Evolutionary conservation across 2,329 filamentous ascomycete genomes (phyloP).

Genomic region (Colletotrichum orbiculare): DNA sequence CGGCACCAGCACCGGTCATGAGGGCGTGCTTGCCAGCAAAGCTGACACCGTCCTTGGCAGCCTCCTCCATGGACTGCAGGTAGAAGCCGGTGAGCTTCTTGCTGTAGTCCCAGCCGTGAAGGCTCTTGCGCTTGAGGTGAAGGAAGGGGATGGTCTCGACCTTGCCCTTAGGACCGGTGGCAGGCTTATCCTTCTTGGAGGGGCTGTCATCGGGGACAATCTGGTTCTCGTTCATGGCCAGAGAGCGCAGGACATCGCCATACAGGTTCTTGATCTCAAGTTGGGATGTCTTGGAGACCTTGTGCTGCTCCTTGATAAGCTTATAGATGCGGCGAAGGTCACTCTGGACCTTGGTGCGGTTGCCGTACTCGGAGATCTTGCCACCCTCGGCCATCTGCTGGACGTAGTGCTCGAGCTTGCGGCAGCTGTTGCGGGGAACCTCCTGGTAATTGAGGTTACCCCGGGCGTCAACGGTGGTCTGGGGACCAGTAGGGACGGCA

Average conservation of each 20-base stretch:
- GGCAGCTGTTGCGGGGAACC: conserved; percentile 84
- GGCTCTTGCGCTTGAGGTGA: conserved; percentile 92
- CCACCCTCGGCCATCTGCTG: conserved; percentile 98
- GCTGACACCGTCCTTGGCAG: conserved; percentile 86
- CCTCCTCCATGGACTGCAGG: conserved; percentile 89
- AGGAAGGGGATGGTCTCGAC: conserved; percentile 98
- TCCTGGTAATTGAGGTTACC: conserved; percentile 95
- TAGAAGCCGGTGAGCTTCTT: conserved; percentile 97
- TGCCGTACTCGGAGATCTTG: conserved; percentile 98
- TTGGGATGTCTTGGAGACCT: conserved; percentile 94
- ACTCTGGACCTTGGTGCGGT: conserved; percentile 97
- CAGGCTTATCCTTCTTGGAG: conserved; percentile 57
- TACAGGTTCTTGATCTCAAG: conserved; percentile 97
- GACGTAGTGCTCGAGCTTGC: conserved; percentile 98
- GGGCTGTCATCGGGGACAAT: conserved; percentile 86
- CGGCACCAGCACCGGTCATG: conserved; percentile 98
- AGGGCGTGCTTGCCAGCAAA: conserved; percentile 96
- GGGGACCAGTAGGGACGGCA: conserved; percentile 87
- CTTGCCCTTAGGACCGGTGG: conserved; percentile 81
- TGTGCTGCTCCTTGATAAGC: conserved; percentile 98
- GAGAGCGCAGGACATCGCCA: conserved; percentile 90
- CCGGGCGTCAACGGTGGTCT: conserved; percentile 90
- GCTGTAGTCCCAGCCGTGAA: conserved; percentile 98
- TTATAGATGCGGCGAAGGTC: conserved; percentile 96
- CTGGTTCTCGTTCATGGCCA: conserved; percentile 98